Base-by-base conservation (phyloP, 805 yeast genomes). In the Yamadazyma olivae region DNA sequence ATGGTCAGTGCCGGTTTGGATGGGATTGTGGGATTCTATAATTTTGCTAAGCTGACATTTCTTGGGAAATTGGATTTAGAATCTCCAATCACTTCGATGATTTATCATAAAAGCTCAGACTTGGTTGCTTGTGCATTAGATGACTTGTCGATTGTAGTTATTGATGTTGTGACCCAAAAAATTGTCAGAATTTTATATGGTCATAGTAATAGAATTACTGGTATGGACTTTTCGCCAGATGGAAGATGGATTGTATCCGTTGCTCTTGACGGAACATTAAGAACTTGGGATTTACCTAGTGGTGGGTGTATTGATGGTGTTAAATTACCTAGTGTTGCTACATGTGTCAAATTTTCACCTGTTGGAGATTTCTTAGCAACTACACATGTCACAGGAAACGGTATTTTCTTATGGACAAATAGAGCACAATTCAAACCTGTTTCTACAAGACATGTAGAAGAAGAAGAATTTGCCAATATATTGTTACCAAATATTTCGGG, bases 211-310 rank as follows among this genome's bases (percentile, higher is more conserved):
- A 74, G 96, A 51, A 80, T 93, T 45, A 89, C 97, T 0, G 74
- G 86, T 1, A 59, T 91, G 56, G 97, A 87, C 56, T 91, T 93
- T 54, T 81, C 95, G 3, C 95, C 96, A 4, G 91, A 90, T 57
- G 98, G 97, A 23, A 79, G 97, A 57, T 93, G 98, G 97, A 65
- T 93, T 23, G 80, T 93, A 6, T 79, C 93, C 17, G 80, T 86
- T 1, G 74, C 89, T 1, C 67, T 89, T 41, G 99, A 93, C 56
- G 73, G 86, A 2, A 89, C 98, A 0, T 70, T 93, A 32, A 77
- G 99, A 52, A 88, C 96, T 0, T 93, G 98, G 98, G 98, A 93
- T 58, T 74, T 93, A 41, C 98, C 98, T 27, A 84, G 96, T 1
- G 98, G 99, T 32, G 87, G 90, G 1, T 91, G 98, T 59, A 88